Evolutionary conservation across 441 rosid species (phyloP).

Genomic region (Bocquillonia castaneifolia): DNA sequence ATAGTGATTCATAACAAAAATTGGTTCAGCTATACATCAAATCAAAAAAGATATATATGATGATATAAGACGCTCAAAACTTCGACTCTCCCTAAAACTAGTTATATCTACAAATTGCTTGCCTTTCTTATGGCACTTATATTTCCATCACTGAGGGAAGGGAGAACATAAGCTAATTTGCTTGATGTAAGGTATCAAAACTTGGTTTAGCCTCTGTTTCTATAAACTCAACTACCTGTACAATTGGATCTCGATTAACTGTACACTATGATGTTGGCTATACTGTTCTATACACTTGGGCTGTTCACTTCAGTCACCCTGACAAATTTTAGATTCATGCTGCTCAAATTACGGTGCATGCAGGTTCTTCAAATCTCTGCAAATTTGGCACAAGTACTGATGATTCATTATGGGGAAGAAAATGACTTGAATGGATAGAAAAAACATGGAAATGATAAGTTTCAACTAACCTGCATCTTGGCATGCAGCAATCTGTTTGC

Average conservation of each 20-base stretch:
- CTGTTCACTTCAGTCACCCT: not conserved
- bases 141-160: not conserved
- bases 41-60: not conserved
- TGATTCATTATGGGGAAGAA: no score
- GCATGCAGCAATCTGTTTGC: conserved; percentile 34
- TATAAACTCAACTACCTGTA: conserved; percentile 17
- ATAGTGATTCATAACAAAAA: not conserved
- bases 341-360: conserved; percentile 6
- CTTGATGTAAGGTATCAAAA: conserved; percentile 1
- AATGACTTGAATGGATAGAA: not conserved
- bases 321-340: not conserved
- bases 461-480: conserved; percentile 46
- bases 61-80: not conserved
- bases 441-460: not conserved
- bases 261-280: conserved; percentile 5
- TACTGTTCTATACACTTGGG: conserved; percentile 21
- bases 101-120: not conserved
- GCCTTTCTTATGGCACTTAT: not conserved
- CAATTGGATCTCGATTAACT: conserved; percentile 13
- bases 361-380: conserved; percentile 34
- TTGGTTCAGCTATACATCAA: not conserved
- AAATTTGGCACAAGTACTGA: conserved; percentile 2
- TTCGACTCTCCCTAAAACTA: not conserved
- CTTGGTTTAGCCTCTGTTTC: not conserved
- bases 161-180: not conserved